A percentile compares a stretch with the other conserved stretches of the same genome.
phyloP scores from a whole-genome alignment of 208 protist species.

The Tritrichomonas foetus region DNA sequence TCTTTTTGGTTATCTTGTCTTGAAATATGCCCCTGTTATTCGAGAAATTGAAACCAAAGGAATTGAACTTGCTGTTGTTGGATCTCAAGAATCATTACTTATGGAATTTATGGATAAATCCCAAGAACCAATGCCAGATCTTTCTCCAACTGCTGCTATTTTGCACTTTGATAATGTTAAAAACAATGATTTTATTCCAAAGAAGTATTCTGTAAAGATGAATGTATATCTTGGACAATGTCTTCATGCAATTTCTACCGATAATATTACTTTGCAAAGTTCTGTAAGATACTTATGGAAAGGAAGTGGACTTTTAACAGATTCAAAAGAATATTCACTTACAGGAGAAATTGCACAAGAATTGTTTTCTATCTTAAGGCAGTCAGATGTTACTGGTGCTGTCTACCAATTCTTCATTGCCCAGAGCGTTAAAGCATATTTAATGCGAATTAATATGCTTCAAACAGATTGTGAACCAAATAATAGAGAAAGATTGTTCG shows the following conservation, averaged over 20 bases:
- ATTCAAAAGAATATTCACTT: not conserved
- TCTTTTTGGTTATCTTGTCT: not conserved
- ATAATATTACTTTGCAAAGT: not conserved
- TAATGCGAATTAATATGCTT: not conserved
- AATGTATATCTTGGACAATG: not conserved
- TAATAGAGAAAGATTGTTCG: not conserved
- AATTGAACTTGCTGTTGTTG: not conserved
- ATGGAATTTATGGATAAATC: not conserved
- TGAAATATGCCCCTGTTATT: not conserved
- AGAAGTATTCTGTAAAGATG: not conserved
- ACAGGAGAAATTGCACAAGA: not conserved
- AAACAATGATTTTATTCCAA: not conserved
- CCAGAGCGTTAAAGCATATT: not conserved
- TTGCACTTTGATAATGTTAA: not conserved
- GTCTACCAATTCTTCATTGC: not conserved
- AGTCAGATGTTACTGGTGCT: not conserved
- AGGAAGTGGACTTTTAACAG: not conserved
- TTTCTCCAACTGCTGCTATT: slow-evolving; percentile 5
- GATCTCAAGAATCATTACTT: not conserved
- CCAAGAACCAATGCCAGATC: not conserved
- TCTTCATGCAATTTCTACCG: not conserved
- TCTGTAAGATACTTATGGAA: not conserved
- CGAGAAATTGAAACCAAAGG: not conserved
- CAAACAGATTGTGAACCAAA: not conserved
- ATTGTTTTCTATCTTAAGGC: not conserved